Conservation (phyloP, 306 rosid genomes). For the Albizia julibrissin region DNA sequence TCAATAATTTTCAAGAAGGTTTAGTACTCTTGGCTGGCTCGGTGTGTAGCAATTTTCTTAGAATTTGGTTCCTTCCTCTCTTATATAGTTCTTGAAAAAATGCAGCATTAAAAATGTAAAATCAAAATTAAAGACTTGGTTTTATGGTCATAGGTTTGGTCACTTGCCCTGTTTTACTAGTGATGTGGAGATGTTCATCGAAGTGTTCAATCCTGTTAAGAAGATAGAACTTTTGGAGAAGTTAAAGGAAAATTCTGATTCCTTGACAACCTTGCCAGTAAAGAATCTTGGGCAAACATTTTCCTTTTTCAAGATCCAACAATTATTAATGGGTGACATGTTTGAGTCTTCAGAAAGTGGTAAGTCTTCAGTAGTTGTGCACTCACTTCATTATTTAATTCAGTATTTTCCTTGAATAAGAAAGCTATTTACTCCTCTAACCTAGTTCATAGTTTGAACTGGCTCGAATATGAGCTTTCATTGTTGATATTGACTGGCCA, state of each 20-base stretch:
- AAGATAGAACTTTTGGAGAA: conserved; percentile 62
- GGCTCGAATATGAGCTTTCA: conserved; percentile 11
- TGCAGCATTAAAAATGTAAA: background rate
- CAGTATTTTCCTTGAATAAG: conserved; percentile 16
- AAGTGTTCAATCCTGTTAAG: conserved; percentile 64
- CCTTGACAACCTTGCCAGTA: conserved; percentile 48
- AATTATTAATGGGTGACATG: conserved; percentile 52
- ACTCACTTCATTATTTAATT: conserved; percentile 17
- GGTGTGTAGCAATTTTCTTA: background rate
- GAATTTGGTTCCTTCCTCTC: conserved; percentile 5
- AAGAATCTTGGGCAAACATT: conserved; percentile 76
- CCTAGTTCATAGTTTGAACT: conserved; percentile 16
- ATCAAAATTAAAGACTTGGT: conserved; percentile 26
- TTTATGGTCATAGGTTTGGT: conserved; percentile 75
- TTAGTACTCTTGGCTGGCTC: conserved; percentile 2
- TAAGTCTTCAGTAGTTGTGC: conserved; percentile 46
- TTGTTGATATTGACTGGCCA: conserved; percentile 34
- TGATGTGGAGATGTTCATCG: conserved; percentile 78
- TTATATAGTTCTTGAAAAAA: conserved; percentile 17
- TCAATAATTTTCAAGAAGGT: background rate
- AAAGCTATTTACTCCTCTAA: background rate
- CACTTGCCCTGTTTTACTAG: conserved; percentile 83
- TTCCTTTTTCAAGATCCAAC: conserved; percentile 72
- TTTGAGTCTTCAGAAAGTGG: conserved; percentile 59
- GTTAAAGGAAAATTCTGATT: conserved; percentile 46